Percentiles rank a stretch among this genome's conserved stretches.
Evolutionary conservation across 2,329 filamentous ascomycete species (phyloP).

Genomic region (Fusarium acutatum): DNA sequence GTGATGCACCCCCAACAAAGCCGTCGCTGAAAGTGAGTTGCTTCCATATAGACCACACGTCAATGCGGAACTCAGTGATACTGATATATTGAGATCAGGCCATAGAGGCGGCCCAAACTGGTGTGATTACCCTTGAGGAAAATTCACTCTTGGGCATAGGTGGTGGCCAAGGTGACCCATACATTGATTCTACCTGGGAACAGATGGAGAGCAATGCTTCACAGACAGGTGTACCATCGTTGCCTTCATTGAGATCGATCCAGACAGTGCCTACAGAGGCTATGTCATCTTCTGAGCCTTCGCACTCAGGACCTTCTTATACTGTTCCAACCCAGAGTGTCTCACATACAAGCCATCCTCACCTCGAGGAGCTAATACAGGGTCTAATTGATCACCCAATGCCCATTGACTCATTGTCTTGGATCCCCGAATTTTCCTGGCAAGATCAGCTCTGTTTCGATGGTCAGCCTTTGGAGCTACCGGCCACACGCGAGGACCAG

Average conservation of each 20-base stretch:
- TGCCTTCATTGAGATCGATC: fast-evolving
- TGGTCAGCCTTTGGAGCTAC: neutral
- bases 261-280: fast-evolving
- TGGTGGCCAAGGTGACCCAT: neutral
- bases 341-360: neutral
- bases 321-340: neutral
- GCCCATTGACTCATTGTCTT: neutral
- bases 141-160: neutral
- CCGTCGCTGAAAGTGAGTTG: neutral
- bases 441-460: neutral
- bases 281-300: neutral
- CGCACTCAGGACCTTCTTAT: neutral
- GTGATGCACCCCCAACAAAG: neutral
- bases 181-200: fast-evolving
- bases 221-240: fast-evolving
- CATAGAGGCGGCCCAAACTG: fast-evolving
- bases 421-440: constrained; percentile 2
- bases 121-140: neutral
- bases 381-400: no score
- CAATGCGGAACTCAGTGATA: fast-evolving
- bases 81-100: neutral
- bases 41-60: fast-evolving
- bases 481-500: neutral
- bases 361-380: no score
- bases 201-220: fast-evolving